Evolutionary conservation across 1,139 yeast genomes (phyloP), one percentile per base, ranked within the genome.

Genomic region (Zygoascus sp.): DNA sequence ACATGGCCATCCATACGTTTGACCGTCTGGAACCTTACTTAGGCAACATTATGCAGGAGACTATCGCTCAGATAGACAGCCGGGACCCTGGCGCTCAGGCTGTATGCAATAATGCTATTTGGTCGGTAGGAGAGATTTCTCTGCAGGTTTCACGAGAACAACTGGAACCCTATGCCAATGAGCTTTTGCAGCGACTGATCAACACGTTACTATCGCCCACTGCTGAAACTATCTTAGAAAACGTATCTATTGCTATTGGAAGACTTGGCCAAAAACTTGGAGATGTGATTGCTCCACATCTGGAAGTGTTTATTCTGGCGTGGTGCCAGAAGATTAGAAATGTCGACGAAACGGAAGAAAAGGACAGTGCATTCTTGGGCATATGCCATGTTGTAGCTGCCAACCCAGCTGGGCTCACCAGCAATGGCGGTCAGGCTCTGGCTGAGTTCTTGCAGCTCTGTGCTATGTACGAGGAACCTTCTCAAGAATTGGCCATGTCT

Each of bases 191-290:
- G 37, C 67, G 83, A 20, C 67, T 90, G 47, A 76, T 87, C 17
- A 85, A 86, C 11, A 72, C 88, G 19, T 68, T 90, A 45, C 72
- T 76, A 50, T 70, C 80, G 47, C 54, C 59, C 28, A 62, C 76
- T 23, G 81, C 79, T 51, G 45, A 53, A 16, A 61, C 67, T n/a
- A 86, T 92, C 3, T 64, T 83, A 56, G 97, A 90, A 60, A 92
- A 92, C 64, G 81, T 90, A 1, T 95, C 96, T n/a, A 85, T 89
- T 48, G 84, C 97, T 37, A 70, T 92, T 49, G 97, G 97, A n/a
- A 76, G 97, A 55, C 70, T 90, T 61, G 96, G 96, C 2, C 64
- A 81, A 32, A 69, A 75, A 47, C 77, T 79, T 32, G 81, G 92
- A 2, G 79, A 77, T 20, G 73, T 74, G 36, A 70, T 81, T 41